These are phyloP conservation scores for Leptographium wingfieldii DNA, from an alignment of 2,329 filamentous ascomycete genomes.

Conservation along the genomic window DNA sequence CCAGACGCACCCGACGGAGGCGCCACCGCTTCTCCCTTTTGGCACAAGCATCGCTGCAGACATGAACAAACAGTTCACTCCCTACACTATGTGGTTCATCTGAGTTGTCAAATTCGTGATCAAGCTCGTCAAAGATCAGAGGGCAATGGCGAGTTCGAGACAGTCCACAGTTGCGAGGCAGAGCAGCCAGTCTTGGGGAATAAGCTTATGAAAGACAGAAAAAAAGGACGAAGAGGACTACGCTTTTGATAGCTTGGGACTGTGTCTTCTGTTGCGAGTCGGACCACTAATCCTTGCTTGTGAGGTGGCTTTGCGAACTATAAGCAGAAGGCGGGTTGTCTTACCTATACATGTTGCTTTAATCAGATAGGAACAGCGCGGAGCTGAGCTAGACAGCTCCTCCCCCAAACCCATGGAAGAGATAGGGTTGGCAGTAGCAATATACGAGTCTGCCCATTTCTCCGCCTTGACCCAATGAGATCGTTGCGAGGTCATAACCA, in stretches of 20 bases:
- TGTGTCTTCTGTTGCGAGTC: background rate
- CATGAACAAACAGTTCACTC: constrained; percentile 18
- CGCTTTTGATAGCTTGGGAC: background rate
- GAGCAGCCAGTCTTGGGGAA: background rate
- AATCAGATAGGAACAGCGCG: background rate
- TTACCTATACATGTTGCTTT: background rate
- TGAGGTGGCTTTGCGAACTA: background rate
- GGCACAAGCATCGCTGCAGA: constrained; percentile 8
- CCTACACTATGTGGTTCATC: constrained; percentile 32
- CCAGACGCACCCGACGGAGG: constrained; percentile 8
- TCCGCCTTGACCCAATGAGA: background rate
- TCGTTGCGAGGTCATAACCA: background rate
- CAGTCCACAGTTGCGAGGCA: background rate
- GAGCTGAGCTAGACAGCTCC: background rate
- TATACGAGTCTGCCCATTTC: background rate
- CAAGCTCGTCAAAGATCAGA: background rate
- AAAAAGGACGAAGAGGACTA: background rate
- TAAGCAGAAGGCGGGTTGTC: background rate
- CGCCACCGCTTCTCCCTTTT: constrained; percentile 19
- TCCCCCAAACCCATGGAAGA: background rate
- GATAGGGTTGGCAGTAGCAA: background rate
- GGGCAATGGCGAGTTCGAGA: background rate
- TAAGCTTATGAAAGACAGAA: background rate
- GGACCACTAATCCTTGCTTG: background rate
- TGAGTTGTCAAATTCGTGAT: constrained; percentile 12